Percentiles rank a stretch among this genome's conserved stretches.
These are phyloP conservation scores for Boletus bicolor DNA, from an alignment of 768 basidiomycete species.

Conservation along the genomic window DNA sequence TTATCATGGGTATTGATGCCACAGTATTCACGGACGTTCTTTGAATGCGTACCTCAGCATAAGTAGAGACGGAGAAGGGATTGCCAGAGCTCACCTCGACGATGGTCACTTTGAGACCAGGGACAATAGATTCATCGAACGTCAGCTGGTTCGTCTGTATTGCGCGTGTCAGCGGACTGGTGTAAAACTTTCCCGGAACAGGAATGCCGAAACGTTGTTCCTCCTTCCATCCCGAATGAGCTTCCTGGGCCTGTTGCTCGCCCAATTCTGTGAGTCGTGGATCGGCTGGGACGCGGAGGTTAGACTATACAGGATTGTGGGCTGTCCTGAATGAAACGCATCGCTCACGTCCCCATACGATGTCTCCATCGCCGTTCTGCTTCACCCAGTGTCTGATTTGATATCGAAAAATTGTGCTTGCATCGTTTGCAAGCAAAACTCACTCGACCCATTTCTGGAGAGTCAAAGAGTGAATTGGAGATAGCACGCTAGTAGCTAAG, in stretches of 20 bases:
- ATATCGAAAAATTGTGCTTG: background rate
- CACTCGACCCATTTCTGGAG: constrained; percentile 56
- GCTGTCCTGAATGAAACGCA: background rate
- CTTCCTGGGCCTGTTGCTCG: constrained; percentile 43
- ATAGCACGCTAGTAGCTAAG: background rate
- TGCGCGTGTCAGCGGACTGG: constrained; percentile 52
- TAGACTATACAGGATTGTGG: background rate
- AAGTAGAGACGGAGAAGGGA: background rate
- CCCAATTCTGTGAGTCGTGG: constrained; percentile 56
- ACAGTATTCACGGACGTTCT: constrained; percentile 59
- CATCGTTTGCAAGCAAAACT: constrained; percentile 13
- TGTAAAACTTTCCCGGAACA: background rate
- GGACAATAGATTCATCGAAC: constrained; percentile 38
- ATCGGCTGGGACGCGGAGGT: background rate
- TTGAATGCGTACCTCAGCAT: background rate
- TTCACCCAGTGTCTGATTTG: constrained; percentile 51
- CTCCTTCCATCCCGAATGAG: background rate
- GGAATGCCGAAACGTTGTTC: background rate
- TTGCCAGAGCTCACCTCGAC: constrained; percentile 43
- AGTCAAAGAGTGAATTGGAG: background rate
- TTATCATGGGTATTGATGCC: constrained; percentile 69
- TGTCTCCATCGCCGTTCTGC: constrained; percentile 55
- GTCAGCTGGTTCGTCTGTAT: constrained; percentile 49
- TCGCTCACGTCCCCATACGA: constrained; percentile 65
- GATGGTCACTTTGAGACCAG: constrained; percentile 35